Percentiles rank a stretch among this genome's conserved stretches.
Evolutionary conservation across 2,329 filamentous ascomycete genomes (phyloP).

Genomic region (Lasiodiplodia gonubiensis): DNA sequence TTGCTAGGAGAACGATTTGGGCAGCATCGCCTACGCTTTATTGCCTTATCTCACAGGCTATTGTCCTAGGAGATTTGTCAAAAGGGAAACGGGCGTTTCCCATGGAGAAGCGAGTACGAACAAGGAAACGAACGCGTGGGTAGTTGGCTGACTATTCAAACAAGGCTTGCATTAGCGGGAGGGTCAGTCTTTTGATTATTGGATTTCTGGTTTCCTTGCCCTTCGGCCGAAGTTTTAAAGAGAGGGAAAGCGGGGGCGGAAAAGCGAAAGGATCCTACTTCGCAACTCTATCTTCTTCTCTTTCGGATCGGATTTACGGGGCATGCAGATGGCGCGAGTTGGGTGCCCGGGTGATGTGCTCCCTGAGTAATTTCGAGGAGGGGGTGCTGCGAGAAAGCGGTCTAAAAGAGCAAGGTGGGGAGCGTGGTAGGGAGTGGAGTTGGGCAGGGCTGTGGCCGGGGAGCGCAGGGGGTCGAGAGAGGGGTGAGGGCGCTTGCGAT

Average conservation of each 20-base stretch:
- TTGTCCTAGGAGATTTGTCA: neutral
- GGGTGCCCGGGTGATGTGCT: neutral
- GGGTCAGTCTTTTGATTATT: neutral
- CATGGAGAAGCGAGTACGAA: neutral
- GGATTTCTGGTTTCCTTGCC: neutral
- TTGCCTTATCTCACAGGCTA: neutral
- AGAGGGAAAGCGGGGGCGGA: neutral
- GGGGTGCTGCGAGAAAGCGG: neutral
- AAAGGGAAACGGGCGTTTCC: neutral
- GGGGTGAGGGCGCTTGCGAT: neutral
- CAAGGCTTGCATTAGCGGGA: neutral
- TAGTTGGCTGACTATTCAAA: neutral
- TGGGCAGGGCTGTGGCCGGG: neutral
- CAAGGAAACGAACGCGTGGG: neutral
- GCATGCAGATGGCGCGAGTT: neutral
- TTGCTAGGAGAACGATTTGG: neutral
- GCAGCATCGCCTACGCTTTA: neutral
- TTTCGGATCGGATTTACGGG: slow-evolving; percentile 15
- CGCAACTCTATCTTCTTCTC: neutral
- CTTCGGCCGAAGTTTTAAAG: neutral
- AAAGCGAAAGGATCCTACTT: neutral
- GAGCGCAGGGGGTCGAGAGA: neutral
- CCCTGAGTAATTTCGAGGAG: slow-evolving; percentile 4
- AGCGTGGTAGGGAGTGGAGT: neutral
- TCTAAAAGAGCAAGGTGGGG: neutral